Base-by-base conservation (phyloP, 2,329 filamentous ascomycete species). In the Xylaria sp. region DNA sequence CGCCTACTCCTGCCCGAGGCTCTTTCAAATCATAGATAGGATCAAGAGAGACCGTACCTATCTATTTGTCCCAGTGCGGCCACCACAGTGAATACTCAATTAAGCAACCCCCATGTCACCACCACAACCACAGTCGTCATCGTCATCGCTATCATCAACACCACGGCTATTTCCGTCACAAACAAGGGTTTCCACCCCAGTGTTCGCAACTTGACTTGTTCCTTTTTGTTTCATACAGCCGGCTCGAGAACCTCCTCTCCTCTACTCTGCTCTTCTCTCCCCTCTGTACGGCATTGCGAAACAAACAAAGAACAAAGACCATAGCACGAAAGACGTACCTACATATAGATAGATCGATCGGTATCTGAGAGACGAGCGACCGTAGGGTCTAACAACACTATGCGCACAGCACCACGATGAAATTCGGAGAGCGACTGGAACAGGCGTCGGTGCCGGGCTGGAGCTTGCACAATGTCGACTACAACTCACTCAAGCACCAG, bases 381-480 rank as follows among this genome's bases (percentile, higher is more conserved):
- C 60, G n/a, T 19, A 5, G n/a, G 58, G 39, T 60, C 69, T 64
- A 61, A 61, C 47, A 47, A 42, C 53, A 55, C 45, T 61, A 69
- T 68, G 62, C 69, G 32, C 60, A 65, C 36, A 61, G 61, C 51
- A 51, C 56, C 54, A 70, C 54, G 34, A 93, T 93, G 91, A 93
- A 93, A 85, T 93, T 91, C 86, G 91, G 91, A 71, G 85, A 92
- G 72, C 90, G 89, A 69, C 85, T 96, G 69, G 88, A 90, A 78
- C 86, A 88, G 80, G 87, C 92, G 79, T 94, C 92, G 55, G 92
- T 94, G 76, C 92, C 92, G 71, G 89, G 92, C 87, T 96, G 92
- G 92, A 92, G 88, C 75, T 85, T 93, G 72, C 91, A 94, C 79
- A 96, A 97, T 80, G 89, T 97, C 80, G 93, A 96, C 79, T 97